phyloP scores from a whole-genome alignment of 169 alveolate genomes.

The Plasmodium yoelii region DNA sequence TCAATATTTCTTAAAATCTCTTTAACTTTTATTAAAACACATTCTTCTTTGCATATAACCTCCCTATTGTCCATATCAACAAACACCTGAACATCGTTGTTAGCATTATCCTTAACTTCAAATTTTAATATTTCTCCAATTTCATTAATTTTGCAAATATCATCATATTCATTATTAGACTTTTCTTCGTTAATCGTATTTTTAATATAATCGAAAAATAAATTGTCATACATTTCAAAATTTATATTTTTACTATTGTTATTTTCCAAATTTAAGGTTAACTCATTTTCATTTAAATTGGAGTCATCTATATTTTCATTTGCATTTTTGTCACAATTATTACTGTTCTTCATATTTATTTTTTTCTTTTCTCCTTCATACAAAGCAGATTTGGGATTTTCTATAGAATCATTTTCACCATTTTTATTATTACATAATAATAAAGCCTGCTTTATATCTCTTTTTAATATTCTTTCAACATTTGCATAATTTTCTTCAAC shows the following conservation, averaged over 20 bases:
- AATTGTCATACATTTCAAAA: constrained; percentile 4
- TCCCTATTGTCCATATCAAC: constrained; percentile 72
- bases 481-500: constrained; percentile 65
- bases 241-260: neutral
- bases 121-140: constrained; percentile 59
- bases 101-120: constrained; percentile 35
- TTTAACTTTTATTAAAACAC: constrained; percentile 39
- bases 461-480: constrained; percentile 59
- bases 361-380: neutral
- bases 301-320: neutral
- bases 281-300: neutral
- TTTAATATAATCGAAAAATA: constrained; percentile 31
- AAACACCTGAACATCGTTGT: constrained; percentile 42
- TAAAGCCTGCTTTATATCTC: constrained; percentile 12
- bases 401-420: neutral
- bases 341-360: neutral
- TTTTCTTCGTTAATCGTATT: constrained; percentile 5
- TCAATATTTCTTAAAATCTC: constrained; percentile 68
- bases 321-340: neutral
- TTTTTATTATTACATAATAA: neutral
- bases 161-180: neutral
- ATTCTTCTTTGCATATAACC: constrained; percentile 41
- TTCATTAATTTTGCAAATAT: constrained; percentile 20
- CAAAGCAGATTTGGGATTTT: neutral
- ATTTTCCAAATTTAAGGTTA: neutral